These are phyloP conservation scores for Phytophthora nicotianae DNA, from an alignment of 352 stramenopile species.

Conservation along the genomic window DNA sequence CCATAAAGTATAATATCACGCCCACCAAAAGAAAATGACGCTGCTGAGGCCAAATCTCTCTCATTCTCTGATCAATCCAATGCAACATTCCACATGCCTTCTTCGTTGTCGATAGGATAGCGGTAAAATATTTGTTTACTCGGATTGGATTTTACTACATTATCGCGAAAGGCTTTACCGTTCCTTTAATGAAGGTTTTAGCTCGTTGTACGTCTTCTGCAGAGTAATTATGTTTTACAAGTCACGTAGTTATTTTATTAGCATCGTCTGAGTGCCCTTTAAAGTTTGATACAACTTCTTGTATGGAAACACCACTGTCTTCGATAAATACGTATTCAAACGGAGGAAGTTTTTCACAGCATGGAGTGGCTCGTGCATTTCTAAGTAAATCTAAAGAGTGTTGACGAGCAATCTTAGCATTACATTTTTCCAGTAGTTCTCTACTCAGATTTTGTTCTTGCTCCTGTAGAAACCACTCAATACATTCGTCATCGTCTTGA, in stretches of 20 bases:
- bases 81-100: conserved; percentile 1
- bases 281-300: not conserved
- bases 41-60: conserved; percentile 6
- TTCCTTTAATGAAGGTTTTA: no score
- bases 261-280: conserved; percentile 3
- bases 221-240: no score
- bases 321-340: conserved; percentile 1
- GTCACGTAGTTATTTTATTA: no score
- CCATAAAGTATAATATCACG: conserved; percentile 11
- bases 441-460: not conserved
- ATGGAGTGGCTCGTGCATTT: not conserved
- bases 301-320: not conserved
- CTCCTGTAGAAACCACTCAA: not conserved
- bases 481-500: not conserved
- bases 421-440: not conserved
- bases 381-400: not conserved
- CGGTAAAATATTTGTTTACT: not conserved
- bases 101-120: no score
- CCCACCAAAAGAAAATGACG: not conserved
- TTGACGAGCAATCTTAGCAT: conserved; percentile 1
- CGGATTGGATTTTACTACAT: not conserved
- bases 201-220: no score
- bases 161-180: no score
- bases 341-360: not conserved
- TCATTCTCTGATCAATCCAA: conserved; percentile 12